Evolutionary conservation across 371 early-diverging fungal species (phyloP), one percentile per base, ranked within the genome.

Genomic region (Mucor indicus): DNA sequence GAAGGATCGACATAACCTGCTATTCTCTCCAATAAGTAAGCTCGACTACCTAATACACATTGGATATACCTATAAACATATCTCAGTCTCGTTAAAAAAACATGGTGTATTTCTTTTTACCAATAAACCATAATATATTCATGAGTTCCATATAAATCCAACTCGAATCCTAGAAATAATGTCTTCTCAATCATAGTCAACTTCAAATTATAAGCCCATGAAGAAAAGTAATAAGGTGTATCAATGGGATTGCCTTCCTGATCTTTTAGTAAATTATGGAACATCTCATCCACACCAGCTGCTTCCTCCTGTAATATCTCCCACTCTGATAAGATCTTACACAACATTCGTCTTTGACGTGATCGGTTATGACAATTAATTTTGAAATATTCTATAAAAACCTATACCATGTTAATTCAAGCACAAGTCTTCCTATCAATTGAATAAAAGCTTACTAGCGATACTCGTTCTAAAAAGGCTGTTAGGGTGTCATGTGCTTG

Each of bases 141-240:
- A 60, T 86, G 78, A 0, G 50, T 23, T 32, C 80, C 75, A 53
- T 87, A 89, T 9, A 90, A 66, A 13, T 85, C 84, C 41, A 89
- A 63, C 42, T 90, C 88, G 47, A 87, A 83, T 0, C 92, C 92
- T 2, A 83, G 56, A 27, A 75, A 31, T 13, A 89, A 50, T 24
- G 76, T 64, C 16, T 57, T 63, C 45, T 83, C 84, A 67, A 90
- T 73, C 51, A 84, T 67, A 20, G 60, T 59, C 12, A 87, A 59
- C 51, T 90, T 89, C 52, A 81, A 57, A 38, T 84, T 72, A 53
- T 85, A 89, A 4, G 72, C 79, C 90, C 90, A 91, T 1, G 80
- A 84, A 23, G 89, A 87, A 20, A 89, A 67, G 40, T 79, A 82
- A 38, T 72, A 83, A 4, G 82, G 79, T 13, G 20, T 53, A 31